Evolutionary conservation across 1,284 basidiomycete genomes (phyloP), one percentile per base, ranked within the genome.

Genomic region (Microbotryum scabiosae): DNA sequence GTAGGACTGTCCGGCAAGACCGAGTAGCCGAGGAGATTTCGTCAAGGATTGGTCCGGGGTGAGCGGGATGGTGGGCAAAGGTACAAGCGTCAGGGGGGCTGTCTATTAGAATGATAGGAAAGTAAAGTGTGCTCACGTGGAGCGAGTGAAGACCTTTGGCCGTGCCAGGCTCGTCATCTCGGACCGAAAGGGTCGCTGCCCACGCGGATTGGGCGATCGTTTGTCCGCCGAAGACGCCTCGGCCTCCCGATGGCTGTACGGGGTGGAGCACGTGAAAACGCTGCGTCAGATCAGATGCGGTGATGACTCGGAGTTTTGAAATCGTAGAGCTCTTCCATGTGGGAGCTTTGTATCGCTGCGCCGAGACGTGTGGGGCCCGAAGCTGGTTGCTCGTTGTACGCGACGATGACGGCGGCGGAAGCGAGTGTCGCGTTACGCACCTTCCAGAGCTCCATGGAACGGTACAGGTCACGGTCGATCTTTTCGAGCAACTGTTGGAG

Each of bases 171-270:
- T 64, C 65, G 54, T 60, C 56, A 18, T 44, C 32, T 8, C 54
- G 55, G n/a, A 63, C 45, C 43, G 59, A 61, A 36, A 62, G 61
- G 7, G 58, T 56, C 5, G 66, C 66, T 1, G 63, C 64, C 63
- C 68, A 64, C 18, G 66, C 64, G 14, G 64, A 54, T 45, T 70
- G 90, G 10, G 86, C 90, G 67, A 94, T 90, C 61, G 93, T 90
- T 69, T 80, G 78, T 5, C 90, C 91, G 58, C 91, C 90, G 70
- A 90, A 93, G 5, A 90, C 89, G 26, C 90, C 89, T 62, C 89
- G 56, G 4, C 68, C 63, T 28, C 61, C 57, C 23, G 57, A 55
- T 25, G 63, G 61, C 54, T 60, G 36, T 5, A 41, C 2, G 36
- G 36, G 12, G 36, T 41, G 12, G 36, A 41, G 2, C 3, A 9